Percentiles rank a stretch among this genome's conserved stretches.
Evolutionary conservation across 176 grass and related monocot genomes (phyloP).

Genomic region (Aegilops bicornis): DNA sequence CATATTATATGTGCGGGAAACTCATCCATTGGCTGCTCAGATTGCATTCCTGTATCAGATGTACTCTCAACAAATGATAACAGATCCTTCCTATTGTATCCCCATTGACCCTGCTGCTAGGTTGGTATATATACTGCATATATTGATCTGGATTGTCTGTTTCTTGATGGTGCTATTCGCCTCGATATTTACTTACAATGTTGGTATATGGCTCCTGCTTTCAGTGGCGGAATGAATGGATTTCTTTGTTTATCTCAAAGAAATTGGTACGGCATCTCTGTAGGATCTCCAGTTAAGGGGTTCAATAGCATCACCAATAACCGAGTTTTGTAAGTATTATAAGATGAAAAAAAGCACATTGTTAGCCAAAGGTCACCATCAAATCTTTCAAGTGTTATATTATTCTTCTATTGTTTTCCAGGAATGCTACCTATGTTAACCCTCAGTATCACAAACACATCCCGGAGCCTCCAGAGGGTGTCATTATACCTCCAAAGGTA

Average conservation of each 20-base stretch:
- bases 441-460: conserved; percentile 85
- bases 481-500: conserved; percentile 82
- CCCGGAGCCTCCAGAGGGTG: conserved; percentile 76
- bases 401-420: conserved; percentile 34
- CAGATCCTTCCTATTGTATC: conserved; percentile 54
- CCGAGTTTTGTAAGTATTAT: conserved; percentile 83
- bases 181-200: conserved; percentile 19
- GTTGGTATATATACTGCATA: conserved; percentile 49
- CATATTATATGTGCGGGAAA: conserved; percentile 72
- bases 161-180: not conserved
- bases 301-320: conserved; percentile 71
- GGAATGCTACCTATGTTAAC: conserved; percentile 86
- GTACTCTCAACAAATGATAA: conserved; percentile 39
- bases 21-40: conserved; percentile 68
- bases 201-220: conserved; percentile 17
- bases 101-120: conserved; percentile 70
- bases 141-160: conserved; percentile 29
- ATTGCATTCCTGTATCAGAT: conserved; percentile 70
- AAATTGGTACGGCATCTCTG: conserved; percentile 48
- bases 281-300: conserved; percentile 71
- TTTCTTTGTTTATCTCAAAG: conserved; percentile 85
- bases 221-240: conserved; percentile 94
- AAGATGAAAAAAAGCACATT: conserved; percentile 8
- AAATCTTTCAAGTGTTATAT: conserved; percentile 28
- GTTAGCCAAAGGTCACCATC: conserved; percentile 4